phyloP scores from a whole-genome alignment of 129 eudicot genomes.

The Artemisia tridentata region DNA sequence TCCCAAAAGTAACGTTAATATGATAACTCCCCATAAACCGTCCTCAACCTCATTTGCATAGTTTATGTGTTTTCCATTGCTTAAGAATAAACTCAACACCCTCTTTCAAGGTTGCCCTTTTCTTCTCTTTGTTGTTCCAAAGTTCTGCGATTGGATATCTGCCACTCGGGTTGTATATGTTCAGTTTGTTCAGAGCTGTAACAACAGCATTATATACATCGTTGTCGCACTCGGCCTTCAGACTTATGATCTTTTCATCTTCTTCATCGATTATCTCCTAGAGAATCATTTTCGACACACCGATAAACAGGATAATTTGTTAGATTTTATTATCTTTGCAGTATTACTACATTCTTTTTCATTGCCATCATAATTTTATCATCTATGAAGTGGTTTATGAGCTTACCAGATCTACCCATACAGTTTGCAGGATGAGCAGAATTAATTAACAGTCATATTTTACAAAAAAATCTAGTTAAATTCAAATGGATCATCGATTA shows the following conservation, averaged over 20 bases:
- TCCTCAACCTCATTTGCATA: no score
- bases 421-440: background rate
- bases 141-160: slow-evolving; percentile 43
- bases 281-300: slow-evolving; percentile 1
- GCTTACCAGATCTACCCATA: background rate
- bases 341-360: background rate
- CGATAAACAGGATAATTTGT: background rate
- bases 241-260: slow-evolving; percentile 27
- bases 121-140: slow-evolving; percentile 38
- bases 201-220: slow-evolving; percentile 35
- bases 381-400: no score
- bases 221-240: slow-evolving; percentile 24
- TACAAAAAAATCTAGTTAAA: background rate
- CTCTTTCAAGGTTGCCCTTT: slow-evolving; percentile 36
- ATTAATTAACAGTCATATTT: background rate
- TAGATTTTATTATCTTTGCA: background rate
- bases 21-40: background rate
- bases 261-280: slow-evolving; percentile 48
- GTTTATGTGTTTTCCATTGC: slow-evolving; percentile 16
- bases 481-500: no score
- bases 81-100: slow-evolving; percentile 26
- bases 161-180: slow-evolving; percentile 47
- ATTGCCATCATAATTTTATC: no score
- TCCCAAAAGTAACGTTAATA: background rate
- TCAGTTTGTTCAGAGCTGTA: slow-evolving; percentile 36